Percentiles rank a stretch among this genome's conserved stretches.
Evolutionary conservation across 2,329 filamentous ascomycete species (phyloP).

Genomic region (Colletotrichum liriopes): DNA sequence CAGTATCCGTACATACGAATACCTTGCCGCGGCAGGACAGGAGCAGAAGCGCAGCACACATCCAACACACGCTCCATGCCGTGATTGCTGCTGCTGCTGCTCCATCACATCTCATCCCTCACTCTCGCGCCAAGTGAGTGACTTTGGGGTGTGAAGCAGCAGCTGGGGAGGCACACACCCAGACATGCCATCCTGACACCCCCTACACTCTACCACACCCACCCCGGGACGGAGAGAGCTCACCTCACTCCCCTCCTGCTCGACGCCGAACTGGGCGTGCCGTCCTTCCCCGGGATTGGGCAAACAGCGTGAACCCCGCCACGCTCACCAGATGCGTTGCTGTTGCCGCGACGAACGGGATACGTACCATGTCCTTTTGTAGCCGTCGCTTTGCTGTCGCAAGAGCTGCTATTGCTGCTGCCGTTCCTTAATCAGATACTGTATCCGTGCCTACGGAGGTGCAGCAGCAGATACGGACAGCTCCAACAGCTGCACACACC

Average conservation of each 20-base stretch:
- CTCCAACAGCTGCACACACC: neutral
- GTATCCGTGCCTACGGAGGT: neutral
- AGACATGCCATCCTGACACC: constrained; percentile 39
- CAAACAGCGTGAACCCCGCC: constrained; percentile 43
- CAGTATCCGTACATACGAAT: neutral
- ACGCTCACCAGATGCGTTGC: constrained; percentile 34
- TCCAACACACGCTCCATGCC: constrained; percentile 4
- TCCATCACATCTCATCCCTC: constrained; percentile 43
- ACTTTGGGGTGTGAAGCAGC: constrained; percentile 25
- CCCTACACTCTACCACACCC: constrained; percentile 11
- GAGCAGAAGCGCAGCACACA: neutral
- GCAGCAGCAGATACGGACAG: neutral
- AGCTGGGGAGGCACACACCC: constrained; percentile 30
- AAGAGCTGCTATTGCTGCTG: constrained; percentile 14
- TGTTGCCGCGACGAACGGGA: constrained; percentile 16
- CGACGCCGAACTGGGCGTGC: constrained; percentile 35
- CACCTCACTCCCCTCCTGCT: constrained; percentile 36
- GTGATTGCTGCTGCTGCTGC: constrained; percentile 28
- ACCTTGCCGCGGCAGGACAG: neutral
- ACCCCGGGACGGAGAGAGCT: constrained; percentile 12
- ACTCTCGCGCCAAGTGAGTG: constrained; percentile 34
- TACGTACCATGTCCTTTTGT: constrained; percentile 27
- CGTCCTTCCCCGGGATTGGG: constrained; percentile 40
- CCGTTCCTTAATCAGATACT: neutral
- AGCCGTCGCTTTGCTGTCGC: constrained; percentile 18